Percentiles rank a stretch among this genome's conserved stretches.
phyloP scores from a whole-genome alignment of 2,329 filamentous ascomycete species.

The Trichoderma sp. region DNA sequence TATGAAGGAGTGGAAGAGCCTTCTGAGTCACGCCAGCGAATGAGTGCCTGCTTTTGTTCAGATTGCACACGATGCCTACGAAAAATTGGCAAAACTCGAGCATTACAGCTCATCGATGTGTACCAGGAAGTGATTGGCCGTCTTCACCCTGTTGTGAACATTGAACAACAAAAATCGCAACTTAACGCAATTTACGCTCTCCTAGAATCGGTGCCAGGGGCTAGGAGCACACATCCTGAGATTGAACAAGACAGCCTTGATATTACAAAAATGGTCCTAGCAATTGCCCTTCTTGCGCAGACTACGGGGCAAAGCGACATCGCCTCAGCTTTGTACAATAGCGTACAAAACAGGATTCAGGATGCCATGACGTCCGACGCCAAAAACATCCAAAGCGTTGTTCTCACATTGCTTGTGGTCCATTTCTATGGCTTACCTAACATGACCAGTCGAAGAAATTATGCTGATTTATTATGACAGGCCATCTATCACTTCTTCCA shows the following conservation, averaged over 20 bases:
- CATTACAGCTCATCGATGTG: not conserved
- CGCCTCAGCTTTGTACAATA: not conserved
- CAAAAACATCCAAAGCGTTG: not conserved
- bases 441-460: not conserved
- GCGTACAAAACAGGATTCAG: not conserved
- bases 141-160: not conserved
- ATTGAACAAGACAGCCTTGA: not conserved
- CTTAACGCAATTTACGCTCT: not conserved
- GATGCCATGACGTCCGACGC: not conserved
- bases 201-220: not conserved
- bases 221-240: fast-evolving
- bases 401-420: not conserved
- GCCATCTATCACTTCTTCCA: not conserved
- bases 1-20: not conserved
- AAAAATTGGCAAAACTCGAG: not conserved
- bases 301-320: not conserved
- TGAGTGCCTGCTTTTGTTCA: not conserved
- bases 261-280: not conserved
- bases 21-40: not conserved
- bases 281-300: not conserved
- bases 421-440: not conserved
- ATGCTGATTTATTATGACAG: not conserved
- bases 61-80: not conserved
- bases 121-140: not conserved
- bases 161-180: not conserved